These are phyloP conservation scores for Sutorius eximius DNA, from an alignment of 1,284 basidiomycete species.

Conservation along the genomic window DNA sequence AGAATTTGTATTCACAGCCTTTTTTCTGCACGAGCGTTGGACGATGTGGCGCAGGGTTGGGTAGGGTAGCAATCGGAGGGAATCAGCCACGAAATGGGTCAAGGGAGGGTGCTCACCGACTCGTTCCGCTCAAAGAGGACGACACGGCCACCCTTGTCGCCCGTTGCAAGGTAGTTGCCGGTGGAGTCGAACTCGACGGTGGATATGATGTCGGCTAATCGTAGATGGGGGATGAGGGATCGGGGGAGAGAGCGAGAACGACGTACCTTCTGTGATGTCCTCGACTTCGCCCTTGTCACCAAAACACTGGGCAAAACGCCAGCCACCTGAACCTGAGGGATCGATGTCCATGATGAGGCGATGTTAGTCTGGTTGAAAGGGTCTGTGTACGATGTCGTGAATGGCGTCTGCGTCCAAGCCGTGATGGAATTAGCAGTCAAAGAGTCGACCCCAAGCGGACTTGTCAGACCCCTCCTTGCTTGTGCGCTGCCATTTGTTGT, in stretches of 20 bases:
- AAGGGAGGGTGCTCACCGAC: constrained; percentile 62
- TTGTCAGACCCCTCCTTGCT: constrained; percentile 19
- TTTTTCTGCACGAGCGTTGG: constrained; percentile 72
- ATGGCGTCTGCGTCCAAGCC: constrained; percentile 8
- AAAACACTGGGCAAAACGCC: constrained; percentile 99
- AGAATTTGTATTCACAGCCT: constrained; percentile 99
- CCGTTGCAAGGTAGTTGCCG: constrained; percentile 98
- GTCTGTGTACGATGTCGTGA: constrained; percentile 16
- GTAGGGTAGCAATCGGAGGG: constrained; percentile 26
- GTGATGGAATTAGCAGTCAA: constrained; percentile 6
- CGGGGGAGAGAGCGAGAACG: constrained; percentile 19
- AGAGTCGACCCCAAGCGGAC: constrained; percentile 19
- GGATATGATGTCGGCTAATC: constrained; percentile 94
- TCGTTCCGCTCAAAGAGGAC: constrained; percentile 99
- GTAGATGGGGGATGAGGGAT: constrained; percentile 30
- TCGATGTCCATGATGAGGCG: constrained; percentile 66
- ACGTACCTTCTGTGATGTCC: constrained; percentile 95
- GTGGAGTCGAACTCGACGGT: constrained; percentile 99
- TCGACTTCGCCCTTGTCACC: constrained; percentile 99
- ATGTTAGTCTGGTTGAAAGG: constrained; percentile 9
- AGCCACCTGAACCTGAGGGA: constrained; percentile 82
- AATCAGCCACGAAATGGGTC: constrained; percentile 29
- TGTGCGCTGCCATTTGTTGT: constrained; percentile 31
- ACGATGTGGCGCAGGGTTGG: constrained; percentile 2
- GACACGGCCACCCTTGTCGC: constrained; percentile 98